Percentiles rank a stretch among this genome's conserved stretches.
Evolutionary conservation across 805 yeast species (phyloP).

Genomic region (Spathaspora sp.): DNA sequence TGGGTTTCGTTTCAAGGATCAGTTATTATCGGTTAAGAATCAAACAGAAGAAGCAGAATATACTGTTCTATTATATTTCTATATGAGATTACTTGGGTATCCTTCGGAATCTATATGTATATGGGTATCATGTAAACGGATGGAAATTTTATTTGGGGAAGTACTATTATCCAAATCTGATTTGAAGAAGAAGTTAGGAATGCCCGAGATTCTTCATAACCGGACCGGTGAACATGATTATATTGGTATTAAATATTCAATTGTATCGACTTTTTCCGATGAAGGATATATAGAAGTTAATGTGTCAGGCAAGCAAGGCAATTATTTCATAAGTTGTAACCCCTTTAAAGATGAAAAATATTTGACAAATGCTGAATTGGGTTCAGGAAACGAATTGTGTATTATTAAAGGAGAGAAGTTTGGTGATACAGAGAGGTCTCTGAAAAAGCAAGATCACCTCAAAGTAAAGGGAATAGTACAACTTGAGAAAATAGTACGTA

Average conservation of each 20-base stretch:
- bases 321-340: conserved; percentile 21
- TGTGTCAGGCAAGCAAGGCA: conserved; percentile 21
- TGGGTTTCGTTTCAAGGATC: conserved; percentile 27
- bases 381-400: not conserved
- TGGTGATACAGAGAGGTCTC: not conserved
- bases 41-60: conserved; percentile 15
- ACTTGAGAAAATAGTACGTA: not conserved
- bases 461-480: not conserved
- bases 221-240: conserved; percentile 2
- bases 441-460: not conserved
- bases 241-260: conserved; percentile 2
- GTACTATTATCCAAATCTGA: conserved; percentile 3
- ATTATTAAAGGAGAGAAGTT: not conserved
- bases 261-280: conserved; percentile 8
- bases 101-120: conserved; percentile 36
- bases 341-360: not conserved
- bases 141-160: conserved; percentile 25
- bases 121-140: conserved; percentile 37
- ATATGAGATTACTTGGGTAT: conserved; percentile 44
- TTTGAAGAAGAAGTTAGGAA: conserved; percentile 4
- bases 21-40: conserved; percentile 6
- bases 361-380: not conserved
- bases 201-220: conserved; percentile 4
- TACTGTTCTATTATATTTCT: conserved; percentile 41
- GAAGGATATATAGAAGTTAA: conserved; percentile 23